Conservation (phyloP, 345 rosid genomes). For the Syzygium aromaticum region DNA sequence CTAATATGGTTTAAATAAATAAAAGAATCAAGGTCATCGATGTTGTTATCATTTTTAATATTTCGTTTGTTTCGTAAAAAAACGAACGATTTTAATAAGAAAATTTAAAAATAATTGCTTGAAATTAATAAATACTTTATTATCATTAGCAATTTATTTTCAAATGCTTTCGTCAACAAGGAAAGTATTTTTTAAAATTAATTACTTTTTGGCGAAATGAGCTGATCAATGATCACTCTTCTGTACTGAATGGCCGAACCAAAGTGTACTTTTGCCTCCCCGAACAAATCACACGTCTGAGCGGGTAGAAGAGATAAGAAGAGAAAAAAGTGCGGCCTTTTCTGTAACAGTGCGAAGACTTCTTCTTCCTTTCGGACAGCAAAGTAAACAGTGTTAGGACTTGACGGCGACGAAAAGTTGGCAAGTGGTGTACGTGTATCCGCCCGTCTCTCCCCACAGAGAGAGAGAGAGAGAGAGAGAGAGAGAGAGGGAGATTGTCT, state of each 20-base stretch:
- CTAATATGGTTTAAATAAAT: background rate
- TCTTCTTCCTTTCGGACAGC: background rate
- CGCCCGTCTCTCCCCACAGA: background rate
- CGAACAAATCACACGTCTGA: background rate
- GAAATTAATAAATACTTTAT: too few species aligned
- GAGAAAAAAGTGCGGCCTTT: background rate
- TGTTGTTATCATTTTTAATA: background rate
- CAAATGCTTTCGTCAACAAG: too few species aligned
- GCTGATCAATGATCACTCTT: too few species aligned
- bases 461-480: background rate
- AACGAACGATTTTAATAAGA: background rate
- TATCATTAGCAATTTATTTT: too few species aligned
- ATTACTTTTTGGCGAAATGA: too few species aligned
- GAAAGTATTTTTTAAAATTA: too few species aligned
- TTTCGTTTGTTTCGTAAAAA: fast-evolving
- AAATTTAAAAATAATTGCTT: background rate
- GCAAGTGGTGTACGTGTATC: background rate
- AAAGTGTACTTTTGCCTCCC: background rate
- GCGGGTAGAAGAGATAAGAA: background rate
- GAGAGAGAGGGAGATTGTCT: conserved; percentile 29
- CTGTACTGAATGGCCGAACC: too few species aligned
- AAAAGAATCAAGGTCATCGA: background rate
- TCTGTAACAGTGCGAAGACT: background rate
- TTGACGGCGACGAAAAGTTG: background rate
- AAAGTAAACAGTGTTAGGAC: background rate